Base-by-base conservation (phyloP, 2,329 filamentous ascomycete genomes). In the Sporothrix globosa region DNA sequence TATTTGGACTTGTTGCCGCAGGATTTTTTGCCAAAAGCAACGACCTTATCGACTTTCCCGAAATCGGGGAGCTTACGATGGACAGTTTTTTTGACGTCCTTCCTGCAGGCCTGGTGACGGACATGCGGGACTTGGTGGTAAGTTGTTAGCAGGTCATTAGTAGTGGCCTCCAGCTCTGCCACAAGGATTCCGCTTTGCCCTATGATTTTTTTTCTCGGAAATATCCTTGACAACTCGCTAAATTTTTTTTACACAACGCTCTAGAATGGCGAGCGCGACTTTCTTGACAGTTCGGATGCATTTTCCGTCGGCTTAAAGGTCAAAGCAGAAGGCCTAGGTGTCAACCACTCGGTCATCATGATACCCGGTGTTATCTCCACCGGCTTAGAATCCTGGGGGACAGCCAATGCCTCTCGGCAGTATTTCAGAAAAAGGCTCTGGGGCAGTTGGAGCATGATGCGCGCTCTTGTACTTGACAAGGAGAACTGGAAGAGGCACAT, bases 371-470 rank as follows among this genome's bases (percentile, higher is more conserved):
- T 99, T 71, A 99, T 99, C 75, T 98, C 96, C 0, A 98, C 96
- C 0, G 96, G 96, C 1, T 86, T 99, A 30, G 96, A 99, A 81
- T 97, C 93, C 63, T 99, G 96, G 96, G 93, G 95, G 4, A 98
- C 96, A 0, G 89, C 91, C 67, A 92, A 94, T 77, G 83, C 85
- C 54, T 97, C 94, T 9, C 87, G 93, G 48, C 91, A 91, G 71
- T 99, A 98, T 81, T 99, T 99, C 80, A 87, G 96, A 73, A 97
- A 96, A 82, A 86, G 96, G 69, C 82, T 99, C 66, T 99, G 96
- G 96, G 96, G 96, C 4, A 97, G 93, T 75, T 99, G 96, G 96
- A 97, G 88, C 74, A 99, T 99, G 96, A 97, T 99, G 93, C 88
- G 91, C 66, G 95, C 96, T 0, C 82, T 99, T 74, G 92, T 99